These are phyloP conservation scores for Xylaria bambusicola DNA, from an alignment of 495 filamentous ascomycete species.

Conservation along the genomic window DNA sequence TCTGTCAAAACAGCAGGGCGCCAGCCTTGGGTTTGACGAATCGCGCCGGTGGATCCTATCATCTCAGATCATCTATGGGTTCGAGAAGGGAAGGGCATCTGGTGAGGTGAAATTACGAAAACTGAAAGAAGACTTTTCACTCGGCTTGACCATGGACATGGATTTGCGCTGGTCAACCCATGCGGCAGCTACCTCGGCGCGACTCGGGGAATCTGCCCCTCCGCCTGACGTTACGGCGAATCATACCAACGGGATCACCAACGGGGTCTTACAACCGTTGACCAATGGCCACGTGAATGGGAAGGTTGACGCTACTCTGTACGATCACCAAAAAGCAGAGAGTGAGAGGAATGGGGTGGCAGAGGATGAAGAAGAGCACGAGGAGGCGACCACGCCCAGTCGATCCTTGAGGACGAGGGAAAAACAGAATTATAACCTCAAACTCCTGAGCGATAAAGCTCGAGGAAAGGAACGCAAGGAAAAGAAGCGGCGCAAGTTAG, in stretches of 20 bases:
- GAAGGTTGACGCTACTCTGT: slow-evolving; percentile 19
- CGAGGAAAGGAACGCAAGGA: slow-evolving; percentile 47
- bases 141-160: slow-evolving; percentile 47
- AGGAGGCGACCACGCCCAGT: slow-evolving; percentile 40
- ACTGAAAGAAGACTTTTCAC: slow-evolving; percentile 28
- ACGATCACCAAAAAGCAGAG: slow-evolving; percentile 21
- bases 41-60: slow-evolving; percentile 42
- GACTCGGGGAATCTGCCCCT: slow-evolving; percentile 21
- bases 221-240: slow-evolving; percentile 32
- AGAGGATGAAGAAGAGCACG: slow-evolving; percentile 37
- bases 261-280: slow-evolving; percentile 32
- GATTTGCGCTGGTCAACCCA: slow-evolving; percentile 48
- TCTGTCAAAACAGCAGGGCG: slow-evolving; percentile 32
- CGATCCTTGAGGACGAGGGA: slow-evolving; percentile 40
- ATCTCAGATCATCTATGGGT: slow-evolving; percentile 41
- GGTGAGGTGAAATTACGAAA: slow-evolving; percentile 42
- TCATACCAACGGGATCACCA: slow-evolving; percentile 29
- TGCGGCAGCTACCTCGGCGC: slow-evolving; percentile 25
- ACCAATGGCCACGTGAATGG: slow-evolving; percentile 35
- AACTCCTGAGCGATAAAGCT: slow-evolving; percentile 48
- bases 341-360: slow-evolving; percentile 29
- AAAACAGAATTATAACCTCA: slow-evolving; percentile 56
- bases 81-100: slow-evolving; percentile 41
- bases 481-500: slow-evolving; percentile 40
- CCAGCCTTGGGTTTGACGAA: slow-evolving; percentile 28